Base-by-base conservation (phyloP, 2,329 filamentous ascomycete species). In the Pseudohalonectria lignicola region DNA sequence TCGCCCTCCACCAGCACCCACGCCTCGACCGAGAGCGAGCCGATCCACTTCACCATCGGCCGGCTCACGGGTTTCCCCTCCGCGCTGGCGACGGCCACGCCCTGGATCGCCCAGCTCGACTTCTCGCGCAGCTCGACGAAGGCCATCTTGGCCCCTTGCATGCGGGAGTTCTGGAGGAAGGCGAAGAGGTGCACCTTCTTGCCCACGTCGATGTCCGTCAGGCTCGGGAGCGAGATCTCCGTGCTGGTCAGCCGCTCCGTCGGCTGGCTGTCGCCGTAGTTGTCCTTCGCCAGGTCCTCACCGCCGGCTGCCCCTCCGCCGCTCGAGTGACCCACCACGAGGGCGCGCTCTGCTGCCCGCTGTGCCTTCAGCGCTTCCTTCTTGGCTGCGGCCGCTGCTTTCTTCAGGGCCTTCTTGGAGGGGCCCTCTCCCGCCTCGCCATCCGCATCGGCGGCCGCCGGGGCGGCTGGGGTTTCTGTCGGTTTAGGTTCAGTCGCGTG, bases 41-140 rank as follows among this genome's bases (percentile, higher is more conserved):
- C 76, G 36, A 82, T 78, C 76, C 84, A 96, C 66, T 96, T 96
- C 56, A 95, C 85, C 90, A 96, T 96, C 61, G 85, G 86, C 57
- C 79, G 81, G 44, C 76, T 83, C 28, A 87, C 74, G 6, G 63
- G 62, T 36, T 64, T 72, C 26, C 70, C 77, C 51, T 86, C 76
- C 55, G 68, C 62, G 52, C 34, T 19, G 35, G 76, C 81, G 15
- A 73, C 71, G 13, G 86, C 67, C 28, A 95, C 81, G 37, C 82
- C 86, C 66, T 95, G 88, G 29, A 95, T 80, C 19, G 79, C 82
- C 68, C 82, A 80, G 52, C 79, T 73, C 42, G 73, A 67, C 57
- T 84, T 78, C 59, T 86, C 74, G 45, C 86, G 75, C 49, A 96
- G 71, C 64, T 92, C 86, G 51, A 95, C 63, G 64, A 95, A 95